Conservation (phyloP, 192 early-diverging fungal species). For the Paraglomus occultum region DNA sequence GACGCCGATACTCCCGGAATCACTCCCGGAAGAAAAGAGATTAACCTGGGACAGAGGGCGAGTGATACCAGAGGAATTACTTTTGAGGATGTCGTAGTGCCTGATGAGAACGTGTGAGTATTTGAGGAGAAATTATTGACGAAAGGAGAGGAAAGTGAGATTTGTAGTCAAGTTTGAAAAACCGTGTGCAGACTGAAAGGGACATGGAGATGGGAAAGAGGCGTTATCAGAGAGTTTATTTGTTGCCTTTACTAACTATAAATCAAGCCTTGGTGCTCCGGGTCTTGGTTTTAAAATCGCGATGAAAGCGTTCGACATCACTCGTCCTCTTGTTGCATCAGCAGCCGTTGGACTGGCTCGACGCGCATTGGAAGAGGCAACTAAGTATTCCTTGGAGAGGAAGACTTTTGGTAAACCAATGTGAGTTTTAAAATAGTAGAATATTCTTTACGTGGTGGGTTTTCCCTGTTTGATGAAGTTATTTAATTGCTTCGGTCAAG, state of each 20-base stretch:
- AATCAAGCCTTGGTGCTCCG: conserved; percentile 54
- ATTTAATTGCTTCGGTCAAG: background rate
- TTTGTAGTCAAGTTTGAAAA: conserved; percentile 11
- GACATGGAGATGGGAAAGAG: background rate
- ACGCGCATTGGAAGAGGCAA: conserved; percentile 90
- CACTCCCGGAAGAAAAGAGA: conserved; percentile 89
- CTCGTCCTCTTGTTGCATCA: conserved; percentile 85
- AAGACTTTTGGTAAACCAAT: conserved; percentile 96
- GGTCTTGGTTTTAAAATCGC: conserved; percentile 95
- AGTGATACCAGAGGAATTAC: conserved; percentile 89
- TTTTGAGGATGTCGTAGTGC: conserved; percentile 81
- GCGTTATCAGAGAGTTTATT: background rate
- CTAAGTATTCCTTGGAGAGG: conserved; percentile 84
- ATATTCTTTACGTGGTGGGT: background rate
- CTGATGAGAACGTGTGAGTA: conserved; percentile 68
- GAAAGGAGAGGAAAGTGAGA: conserved; percentile 4
- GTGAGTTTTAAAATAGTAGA: background rate
- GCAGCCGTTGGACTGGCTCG: conserved; percentile 88
- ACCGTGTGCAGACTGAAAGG: background rate
- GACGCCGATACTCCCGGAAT: conserved; percentile 89
- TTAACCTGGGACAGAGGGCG: conserved; percentile 96
- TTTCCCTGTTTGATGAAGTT: background rate
- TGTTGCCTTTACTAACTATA: background rate
- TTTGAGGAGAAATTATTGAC: background rate
- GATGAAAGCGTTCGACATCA: conserved; percentile 96